These are phyloP conservation scores for Elsinoe ampelina DNA, from an alignment of 2,329 filamentous ascomycete genomes.

Conservation along the genomic window DNA sequence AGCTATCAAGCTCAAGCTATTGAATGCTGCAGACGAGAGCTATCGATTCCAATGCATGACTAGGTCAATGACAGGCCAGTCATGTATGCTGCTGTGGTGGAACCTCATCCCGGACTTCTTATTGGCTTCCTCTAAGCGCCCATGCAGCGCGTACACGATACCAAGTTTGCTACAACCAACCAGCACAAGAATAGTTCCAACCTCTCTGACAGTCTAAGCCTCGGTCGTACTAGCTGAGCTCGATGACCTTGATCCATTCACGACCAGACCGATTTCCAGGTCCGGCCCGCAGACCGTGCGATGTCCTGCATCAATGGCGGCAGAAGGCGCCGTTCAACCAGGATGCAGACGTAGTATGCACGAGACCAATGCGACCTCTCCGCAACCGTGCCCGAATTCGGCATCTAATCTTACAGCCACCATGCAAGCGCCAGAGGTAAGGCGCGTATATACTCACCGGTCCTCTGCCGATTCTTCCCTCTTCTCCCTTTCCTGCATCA, in stretches of 20 bases:
- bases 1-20: neutral
- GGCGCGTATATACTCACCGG: slow-evolving; percentile 4
- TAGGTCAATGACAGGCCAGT: neutral
- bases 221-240: neutral
- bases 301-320: slow-evolving; percentile 8
- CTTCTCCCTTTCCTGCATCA: neutral
- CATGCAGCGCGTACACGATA: slow-evolving; percentile 5
- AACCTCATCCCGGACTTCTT: neutral
- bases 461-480: neutral
- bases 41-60: neutral
- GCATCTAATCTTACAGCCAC: slow-evolving; percentile 7
- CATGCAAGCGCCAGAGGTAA: slow-evolving; percentile 13
- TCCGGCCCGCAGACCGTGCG: slow-evolving; percentile 2
- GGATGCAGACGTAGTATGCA: neutral
- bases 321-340: neutral
- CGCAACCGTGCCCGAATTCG: neutral
- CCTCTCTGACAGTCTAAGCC: neutral
- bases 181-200: neutral
- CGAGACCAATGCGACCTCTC: neutral
- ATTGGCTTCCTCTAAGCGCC: slow-evolving; percentile 13
- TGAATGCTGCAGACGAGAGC: neutral
- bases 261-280: neutral
- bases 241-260: neutral
- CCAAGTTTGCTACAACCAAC: neutral
- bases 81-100: neutral